Base-by-base conservation (phyloP, 495 filamentous ascomycete species). In the Neurospora sp. region DNA sequence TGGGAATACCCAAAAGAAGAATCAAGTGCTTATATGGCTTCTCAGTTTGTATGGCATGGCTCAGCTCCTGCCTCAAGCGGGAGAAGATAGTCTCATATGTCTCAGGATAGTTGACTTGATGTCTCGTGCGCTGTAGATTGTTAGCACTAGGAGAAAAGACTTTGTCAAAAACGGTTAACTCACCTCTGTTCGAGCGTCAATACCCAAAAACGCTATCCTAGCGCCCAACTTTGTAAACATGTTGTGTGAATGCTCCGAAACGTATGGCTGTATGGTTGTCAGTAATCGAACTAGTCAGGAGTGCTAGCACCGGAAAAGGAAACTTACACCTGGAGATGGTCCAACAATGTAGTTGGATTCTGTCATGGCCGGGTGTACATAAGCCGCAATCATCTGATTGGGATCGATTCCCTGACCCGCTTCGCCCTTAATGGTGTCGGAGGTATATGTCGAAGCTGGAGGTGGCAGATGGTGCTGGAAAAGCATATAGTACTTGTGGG, bases 401-500 rank as follows among this genome's bases (percentile, higher is more conserved):
- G 88, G 87, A 76, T 95, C 92, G 11, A 83, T 77, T 8, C 85
- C 86, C 20, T 85, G 82, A 8, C 86, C 88, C 42, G 74, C 69
- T 35, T 82, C 79, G 16, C n/a, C 61, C 10, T 74, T 69, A 6
- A 82, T 69, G n/a, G 75, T 68, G 68, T 78, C 80, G 0, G 93
- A 93, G 12, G 92, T 96, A 79, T 91, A 97, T 3, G 94, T 96
- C 6, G 91, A 93, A 73, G 87, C 84, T 12, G 93, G 93, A 18
- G 94, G 94, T 18, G 93, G 85, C 37, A 94, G 84, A 74, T 98
- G 95, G 73, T 97, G 95, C 83, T 97, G 95, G 83, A 98, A 97
- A 22, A 98, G 87, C 81, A 94, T 89, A 78, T 97, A 97, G 82
- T 97, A 96, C 79, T 94, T 96, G 82, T 91, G 91, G 4, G 93